A percentile compares a stretch with the other conserved stretches of the same genome.
Conservation (phyloP, 1,284 basidiomycete species). For the Ceratobasidium theobromae region DNA sequence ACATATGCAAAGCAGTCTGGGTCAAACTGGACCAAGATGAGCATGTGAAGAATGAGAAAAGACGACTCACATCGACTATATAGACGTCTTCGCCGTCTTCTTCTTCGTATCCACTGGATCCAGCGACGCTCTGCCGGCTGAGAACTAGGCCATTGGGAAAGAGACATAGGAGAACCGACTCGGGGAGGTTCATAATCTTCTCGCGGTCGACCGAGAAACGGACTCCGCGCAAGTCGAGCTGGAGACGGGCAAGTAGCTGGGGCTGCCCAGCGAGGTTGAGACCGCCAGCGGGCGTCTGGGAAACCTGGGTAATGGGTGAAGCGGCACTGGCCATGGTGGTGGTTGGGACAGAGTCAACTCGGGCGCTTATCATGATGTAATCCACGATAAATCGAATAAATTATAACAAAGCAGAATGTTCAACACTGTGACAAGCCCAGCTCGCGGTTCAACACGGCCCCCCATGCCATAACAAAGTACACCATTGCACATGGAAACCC, state of each 20-base stretch:
- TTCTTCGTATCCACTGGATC: slow-evolving; percentile 63
- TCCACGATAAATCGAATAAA: neutral
- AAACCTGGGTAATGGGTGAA: slow-evolving; percentile 86
- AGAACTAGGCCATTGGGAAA: slow-evolving; percentile 98
- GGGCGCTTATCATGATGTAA: neutral
- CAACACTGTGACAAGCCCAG: slow-evolving; percentile 37
- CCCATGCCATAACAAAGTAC: slow-evolving; percentile 81
- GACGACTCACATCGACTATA: slow-evolving; percentile 75
- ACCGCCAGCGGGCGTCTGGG: slow-evolving; percentile 70
- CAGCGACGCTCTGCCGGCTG: slow-evolving; percentile 73
- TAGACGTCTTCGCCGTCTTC: slow-evolving; percentile 93
- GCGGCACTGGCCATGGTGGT: slow-evolving; percentile 51
- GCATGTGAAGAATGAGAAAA: neutral
- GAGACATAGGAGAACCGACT: slow-evolving; percentile 93
- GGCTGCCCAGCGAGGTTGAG: slow-evolving; percentile 56
- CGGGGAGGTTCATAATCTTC: slow-evolving; percentile 97
- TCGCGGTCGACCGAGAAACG: slow-evolving; percentile 96
- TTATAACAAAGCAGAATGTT: neutral
- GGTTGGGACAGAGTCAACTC: neutral
- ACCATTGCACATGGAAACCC: slow-evolving; percentile 66
- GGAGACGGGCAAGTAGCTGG: slow-evolving; percentile 80
- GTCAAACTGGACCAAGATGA: slow-evolving; percentile 71
- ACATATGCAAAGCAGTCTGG: slow-evolving; percentile 95
- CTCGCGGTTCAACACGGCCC: slow-evolving; percentile 52
- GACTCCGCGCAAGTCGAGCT: slow-evolving; percentile 88